A percentile compares a stretch with the other conserved stretches of the same genome.
Evolutionary conservation across 805 yeast genomes (phyloP).

Genomic region (Hanseniaspora nectarophila): DNA sequence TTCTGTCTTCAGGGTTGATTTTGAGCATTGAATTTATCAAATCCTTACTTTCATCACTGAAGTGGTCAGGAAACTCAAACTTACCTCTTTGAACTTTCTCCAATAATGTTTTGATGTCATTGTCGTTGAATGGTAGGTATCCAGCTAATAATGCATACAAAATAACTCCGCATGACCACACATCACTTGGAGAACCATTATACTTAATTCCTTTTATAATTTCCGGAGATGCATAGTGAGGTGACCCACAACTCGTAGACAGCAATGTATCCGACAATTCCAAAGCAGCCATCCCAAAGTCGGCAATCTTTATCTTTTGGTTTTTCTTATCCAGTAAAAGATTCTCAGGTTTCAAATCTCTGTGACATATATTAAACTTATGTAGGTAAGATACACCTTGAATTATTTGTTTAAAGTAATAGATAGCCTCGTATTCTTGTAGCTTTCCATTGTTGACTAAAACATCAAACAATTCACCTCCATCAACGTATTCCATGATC

Average conservation of each 20-base stretch:
- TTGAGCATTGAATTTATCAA: conserved; percentile 53
- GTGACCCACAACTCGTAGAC: conserved; percentile 78
- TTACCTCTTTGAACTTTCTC: conserved; percentile 67
- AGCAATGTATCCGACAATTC: conserved; percentile 58
- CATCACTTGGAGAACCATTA: conserved; percentile 76
- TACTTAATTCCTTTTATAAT: conserved; percentile 66
- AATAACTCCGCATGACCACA: conserved; percentile 82
- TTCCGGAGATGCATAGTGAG: conserved; percentile 83
- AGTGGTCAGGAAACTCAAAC: conserved; percentile 56
- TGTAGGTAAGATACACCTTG: conserved; percentile 74
- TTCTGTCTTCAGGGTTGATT: conserved; percentile 59
- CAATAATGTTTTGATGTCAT: conserved; percentile 56
- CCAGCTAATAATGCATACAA: conserved; percentile 70
- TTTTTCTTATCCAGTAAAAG: conserved; percentile 50
- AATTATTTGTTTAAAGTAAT: conserved; percentile 64
- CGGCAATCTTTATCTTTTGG: conserved; percentile 65
- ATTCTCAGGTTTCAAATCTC: conserved; percentile 77
- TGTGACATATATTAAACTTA: conserved; percentile 65
- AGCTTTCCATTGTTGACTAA: conserved; percentile 51
- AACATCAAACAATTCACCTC: conserved; percentile 74
- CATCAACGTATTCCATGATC: conserved; percentile 73
- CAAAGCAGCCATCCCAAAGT: conserved; percentile 82
- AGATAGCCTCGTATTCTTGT: conserved; percentile 61
- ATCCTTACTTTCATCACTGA: conserved; percentile 56
- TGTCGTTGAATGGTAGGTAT: conserved; percentile 73